Base-by-base conservation (phyloP, 1,284 basidiomycete species). In the Ceratobasidium sp. region DNA sequence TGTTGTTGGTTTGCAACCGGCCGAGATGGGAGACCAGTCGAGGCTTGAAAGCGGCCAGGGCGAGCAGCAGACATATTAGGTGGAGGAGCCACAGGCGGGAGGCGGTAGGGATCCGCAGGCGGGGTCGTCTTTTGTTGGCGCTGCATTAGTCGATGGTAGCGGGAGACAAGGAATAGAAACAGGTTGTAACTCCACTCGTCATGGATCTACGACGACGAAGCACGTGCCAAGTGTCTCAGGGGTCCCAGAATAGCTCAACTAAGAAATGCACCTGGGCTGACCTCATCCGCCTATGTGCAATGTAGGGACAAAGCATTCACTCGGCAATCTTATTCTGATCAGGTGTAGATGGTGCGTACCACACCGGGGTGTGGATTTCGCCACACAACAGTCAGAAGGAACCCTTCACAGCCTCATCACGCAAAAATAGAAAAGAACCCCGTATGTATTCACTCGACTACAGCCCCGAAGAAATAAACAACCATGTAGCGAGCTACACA, bases 11-110 rank as follows among this genome's bases (percentile, higher is more conserved):
- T 50, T n/a, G 45, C 58, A 5, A 64, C 34, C 12, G 54, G 54
- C 25, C 43, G 13, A 22, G 43, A 15, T 20, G 35, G 13, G 56
- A 40, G 5, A 8, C 42, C 2, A 58, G 56, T 17, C 56, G 38
- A 17, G 56, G 56, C 56, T n/a, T 64, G 58, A 32, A 52, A 64
- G 43, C 58, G 45, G 47, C 47, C 47, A 12, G 45, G 58, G 29
- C 56, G 38, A 6, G 56, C 42, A 31, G 56, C 42, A 13, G 56
- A 43, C 8, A n/a, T n/a, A n/a, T n/a, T n/a, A n/a, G n/a, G 55
- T 40, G 31, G 49, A 45, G 43, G 43, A 45, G 43, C n/a, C n/a
- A 45, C 43, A 3, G 15, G 22, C 4, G 49, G 49, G 5, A 29
- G 49, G 22, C 29, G 49, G 49, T 50, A 50, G 49, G 49, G 49